phyloP scores from a whole-genome alignment of 495 filamentous ascomycete genomes.

The Neurospora tetraspora region DNA sequence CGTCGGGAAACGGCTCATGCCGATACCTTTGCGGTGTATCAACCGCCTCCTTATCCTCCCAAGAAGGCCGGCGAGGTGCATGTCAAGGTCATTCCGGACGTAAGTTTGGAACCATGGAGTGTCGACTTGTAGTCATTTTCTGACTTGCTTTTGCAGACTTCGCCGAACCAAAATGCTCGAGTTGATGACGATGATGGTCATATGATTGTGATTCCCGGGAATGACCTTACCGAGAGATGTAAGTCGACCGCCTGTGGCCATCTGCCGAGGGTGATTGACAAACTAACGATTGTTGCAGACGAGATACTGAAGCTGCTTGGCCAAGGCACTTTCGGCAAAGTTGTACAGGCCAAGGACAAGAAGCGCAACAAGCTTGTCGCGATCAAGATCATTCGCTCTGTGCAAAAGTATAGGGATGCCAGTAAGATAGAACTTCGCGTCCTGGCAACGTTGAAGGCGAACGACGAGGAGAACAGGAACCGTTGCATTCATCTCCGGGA shows the following conservation, averaged over 20 bases:
- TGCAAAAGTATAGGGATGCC: slow-evolving; percentile 95
- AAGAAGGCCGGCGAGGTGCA: slow-evolving; percentile 89
- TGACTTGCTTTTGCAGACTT: slow-evolving; percentile 23
- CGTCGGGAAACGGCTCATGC: slow-evolving; percentile 54
- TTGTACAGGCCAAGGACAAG: slow-evolving; percentile 83
- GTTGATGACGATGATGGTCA: slow-evolving; percentile 95
- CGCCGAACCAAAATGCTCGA: slow-evolving; percentile 42
- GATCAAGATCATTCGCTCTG: slow-evolving; percentile 95
- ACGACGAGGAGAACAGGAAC: slow-evolving; percentile 87
- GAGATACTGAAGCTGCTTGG: slow-evolving; percentile 79
- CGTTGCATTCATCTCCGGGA: slow-evolving; percentile 95
- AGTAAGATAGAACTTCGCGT: slow-evolving; percentile 94
- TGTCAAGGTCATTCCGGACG: slow-evolving; percentile 72
- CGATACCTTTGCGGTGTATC: slow-evolving; percentile 67
- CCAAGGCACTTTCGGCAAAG: slow-evolving; percentile 96
- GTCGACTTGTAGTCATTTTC: background rate
- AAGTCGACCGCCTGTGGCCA: slow-evolving; percentile 28
- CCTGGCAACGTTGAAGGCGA: slow-evolving; percentile 76
- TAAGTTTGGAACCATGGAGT: slow-evolving; percentile 39
- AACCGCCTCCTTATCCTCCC: slow-evolving; percentile 74
- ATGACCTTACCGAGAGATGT: slow-evolving; percentile 82
- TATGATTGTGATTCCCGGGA: slow-evolving; percentile 81
- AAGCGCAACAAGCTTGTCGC: slow-evolving; percentile 68
- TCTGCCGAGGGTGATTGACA: background rate
- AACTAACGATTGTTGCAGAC: slow-evolving; percentile 43